A percentile compares a stretch with the other conserved stretches of the same genome.
Evolutionary conservation across 768 basidiomycete species (phyloP).

Genomic region (Mycena sanguinolenta): DNA sequence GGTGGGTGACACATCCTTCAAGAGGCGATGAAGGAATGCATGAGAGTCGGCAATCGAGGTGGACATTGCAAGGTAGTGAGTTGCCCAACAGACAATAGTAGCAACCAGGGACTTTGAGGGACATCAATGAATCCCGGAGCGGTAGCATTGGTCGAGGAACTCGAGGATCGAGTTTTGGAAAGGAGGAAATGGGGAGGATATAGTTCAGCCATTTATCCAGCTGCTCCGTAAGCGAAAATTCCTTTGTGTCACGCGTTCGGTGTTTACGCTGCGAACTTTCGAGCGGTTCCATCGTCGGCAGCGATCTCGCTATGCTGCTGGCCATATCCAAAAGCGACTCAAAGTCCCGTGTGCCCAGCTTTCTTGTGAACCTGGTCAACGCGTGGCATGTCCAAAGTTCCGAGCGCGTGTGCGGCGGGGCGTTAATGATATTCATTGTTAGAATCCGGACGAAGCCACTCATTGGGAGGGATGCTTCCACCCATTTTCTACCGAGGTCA

Average conservation of each 20-base stretch:
- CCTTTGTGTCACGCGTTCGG: not conserved
- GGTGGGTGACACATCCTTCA: constrained; percentile 27
- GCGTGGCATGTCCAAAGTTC: constrained; percentile 32
- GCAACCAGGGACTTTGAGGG: constrained; percentile 13
- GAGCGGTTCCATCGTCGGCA: not conserved
- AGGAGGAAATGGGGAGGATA: constrained; percentile 17
- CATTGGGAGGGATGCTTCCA: constrained; percentile 39
- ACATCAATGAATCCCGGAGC: constrained; percentile 13
- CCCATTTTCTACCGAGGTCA: constrained; percentile 60
- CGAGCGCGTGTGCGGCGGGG: constrained; percentile 8
- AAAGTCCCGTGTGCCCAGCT: constrained; percentile 20
- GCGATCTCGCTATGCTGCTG: constrained; percentile 12
- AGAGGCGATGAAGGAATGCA: constrained; percentile 3
- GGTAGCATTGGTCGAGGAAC: constrained; percentile 25
- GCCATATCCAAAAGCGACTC: constrained; percentile 17
- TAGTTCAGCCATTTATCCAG: constrained; percentile 28
- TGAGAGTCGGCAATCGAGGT: not conserved
- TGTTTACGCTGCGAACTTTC: not conserved
- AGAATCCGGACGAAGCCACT: constrained; percentile 50
- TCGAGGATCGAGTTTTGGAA: constrained; percentile 7
- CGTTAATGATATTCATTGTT: constrained; percentile 43
- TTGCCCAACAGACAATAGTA: constrained; percentile 32
- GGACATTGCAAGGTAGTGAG: constrained; percentile 12
- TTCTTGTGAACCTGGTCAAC: constrained; percentile 12
- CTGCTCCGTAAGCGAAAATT: constrained; percentile 10